Evolutionary conservation across 2,329 filamentous ascomycete genomes (phyloP), one percentile per base, ranked within the genome.

Genomic region (Venturia effusa): DNA sequence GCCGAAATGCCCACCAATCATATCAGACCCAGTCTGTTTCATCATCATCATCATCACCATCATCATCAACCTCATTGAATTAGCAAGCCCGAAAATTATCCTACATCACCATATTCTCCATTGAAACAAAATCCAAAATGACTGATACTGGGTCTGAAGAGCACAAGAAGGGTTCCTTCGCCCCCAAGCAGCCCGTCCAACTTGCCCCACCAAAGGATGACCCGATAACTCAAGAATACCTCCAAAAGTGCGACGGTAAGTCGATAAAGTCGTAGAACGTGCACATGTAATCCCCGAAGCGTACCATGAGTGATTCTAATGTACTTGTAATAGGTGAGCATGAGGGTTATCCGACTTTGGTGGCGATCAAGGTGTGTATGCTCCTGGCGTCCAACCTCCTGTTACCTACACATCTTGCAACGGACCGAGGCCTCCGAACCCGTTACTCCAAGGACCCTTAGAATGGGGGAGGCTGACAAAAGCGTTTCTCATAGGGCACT

Each of bases 201-300:
- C 84, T 99, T 65, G 81, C 88, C 65, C 88, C 91, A 43, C 94
- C 94, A 17, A 97, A 95, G 78, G 83, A 91, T 72, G 92, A 97
- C 71, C 83, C 84, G 43, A 97, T 99, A 70, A 86, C 87, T n/a
- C 71, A 82, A 1, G 89, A 94, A 65, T 86, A 93, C 70, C 82
- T 99, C 67, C 81, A 87, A 45, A 88, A 88, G 74, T 91, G 90
- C 70, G 85, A 94, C 73, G 94, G 94, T 96, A 80, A 71, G 85
- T 75, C 34, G 27, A n/a, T 48, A 19, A 64, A n/a, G 41, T 41
- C 15, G 54, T 34, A 57, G 37, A 27, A 51, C 39, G 37, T 43
- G 62, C 22, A 62, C 43, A 34, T 54, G 40, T 45, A 48, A 45
- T 37, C 40, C 45, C 40, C 61, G 45, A 48, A 32, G 8, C 11